Evolutionary conservation across 441 rosid species (phyloP), one percentile per base, ranked within the genome.

Genomic region (Gossypium trilobum): DNA sequence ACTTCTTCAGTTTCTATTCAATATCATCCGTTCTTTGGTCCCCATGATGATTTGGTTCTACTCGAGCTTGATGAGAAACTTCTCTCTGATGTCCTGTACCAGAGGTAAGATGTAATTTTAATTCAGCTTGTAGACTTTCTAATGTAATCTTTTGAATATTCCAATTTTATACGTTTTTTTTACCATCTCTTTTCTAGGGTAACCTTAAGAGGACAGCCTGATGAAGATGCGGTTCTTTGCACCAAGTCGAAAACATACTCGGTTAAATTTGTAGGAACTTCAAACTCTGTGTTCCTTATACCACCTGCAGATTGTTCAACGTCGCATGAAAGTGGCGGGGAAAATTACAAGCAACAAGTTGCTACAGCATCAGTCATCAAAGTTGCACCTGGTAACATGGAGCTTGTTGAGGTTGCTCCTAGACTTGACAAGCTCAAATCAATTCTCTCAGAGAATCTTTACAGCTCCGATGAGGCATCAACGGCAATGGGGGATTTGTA

Each of bases 141-240:
- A n/a, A 13, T 31, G 55, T 25, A n/a, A 25, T 67, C 13, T 48
- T 48, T 48, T 36, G 10, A 23, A 48, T 5, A 25, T 23, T 67
- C 42, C 16, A 42, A 14, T 14, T 58, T 71, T 51, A 19, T n/a
- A 9, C 51, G 1, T 64, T 44, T 9, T 6, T 60, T 60, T 54
- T 14, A 59, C 55, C 59, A 22, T 69, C 29, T 51, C 8, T 10
- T 72, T 69, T 76, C 51, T 11, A 94, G 94, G 81, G 91, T 89
- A 17, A 84, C 87, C 33, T 80, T 94, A 68, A 88, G 97, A 70
- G 97, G 97, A 56, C 85, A 88, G 76, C 84, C 85, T 19, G 87
- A 90, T 83, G 97, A 94, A 74, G 92, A 91, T 74, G 95, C 92
- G 3, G 99, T 92, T 75, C 86, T 94, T 60, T 94, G 97, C 79